Evolutionary conservation across 2,329 filamentous ascomycete species (phyloP).

Genomic region (Paramyrothecium sp.): DNA sequence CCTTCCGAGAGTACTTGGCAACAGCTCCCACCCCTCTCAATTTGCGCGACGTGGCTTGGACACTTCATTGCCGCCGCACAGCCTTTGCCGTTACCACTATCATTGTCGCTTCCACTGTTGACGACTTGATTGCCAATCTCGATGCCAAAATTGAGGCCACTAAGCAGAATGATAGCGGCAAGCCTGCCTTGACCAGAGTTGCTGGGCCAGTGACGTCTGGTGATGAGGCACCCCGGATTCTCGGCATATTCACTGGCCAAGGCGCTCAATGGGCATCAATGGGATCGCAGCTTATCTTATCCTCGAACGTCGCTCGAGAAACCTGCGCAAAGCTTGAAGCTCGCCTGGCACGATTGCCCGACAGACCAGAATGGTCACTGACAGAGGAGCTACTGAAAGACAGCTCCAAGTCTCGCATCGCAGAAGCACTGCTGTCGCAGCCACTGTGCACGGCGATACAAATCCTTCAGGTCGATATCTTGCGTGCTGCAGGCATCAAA

Average conservation of each 20-base stretch:
- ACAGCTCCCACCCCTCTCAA: constrained; percentile 13
- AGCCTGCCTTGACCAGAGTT: not conserved
- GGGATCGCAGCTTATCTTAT: constrained; percentile 22
- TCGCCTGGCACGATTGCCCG: constrained; percentile 13
- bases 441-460: constrained; percentile 28
- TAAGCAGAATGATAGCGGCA: not conserved
- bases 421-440: constrained; percentile 26
- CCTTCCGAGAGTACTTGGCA: constrained; percentile 28
- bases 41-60: not conserved
- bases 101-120: not conserved
- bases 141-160: too few species aligned
- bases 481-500: constrained; percentile 25
- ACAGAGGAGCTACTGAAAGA: constrained; percentile 17
- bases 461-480: constrained; percentile 23
- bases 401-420: constrained; percentile 9
- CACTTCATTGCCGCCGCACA: not conserved
- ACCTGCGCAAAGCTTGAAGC: constrained; percentile 19
- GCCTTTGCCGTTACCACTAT: not conserved
- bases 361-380: constrained; percentile 24
- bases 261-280: constrained; percentile 33
- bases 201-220: constrained; percentile 5
- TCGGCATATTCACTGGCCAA: constrained; percentile 32
- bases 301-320: constrained; percentile 6
- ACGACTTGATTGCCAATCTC: not conserved
- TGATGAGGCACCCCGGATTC: constrained; percentile 8